A percentile compares a stretch with the other conserved stretches of the same genome.
phyloP scores from a whole-genome alignment of 2,329 filamentous ascomycete genomes.

The Colletotrichum sp. region DNA sequence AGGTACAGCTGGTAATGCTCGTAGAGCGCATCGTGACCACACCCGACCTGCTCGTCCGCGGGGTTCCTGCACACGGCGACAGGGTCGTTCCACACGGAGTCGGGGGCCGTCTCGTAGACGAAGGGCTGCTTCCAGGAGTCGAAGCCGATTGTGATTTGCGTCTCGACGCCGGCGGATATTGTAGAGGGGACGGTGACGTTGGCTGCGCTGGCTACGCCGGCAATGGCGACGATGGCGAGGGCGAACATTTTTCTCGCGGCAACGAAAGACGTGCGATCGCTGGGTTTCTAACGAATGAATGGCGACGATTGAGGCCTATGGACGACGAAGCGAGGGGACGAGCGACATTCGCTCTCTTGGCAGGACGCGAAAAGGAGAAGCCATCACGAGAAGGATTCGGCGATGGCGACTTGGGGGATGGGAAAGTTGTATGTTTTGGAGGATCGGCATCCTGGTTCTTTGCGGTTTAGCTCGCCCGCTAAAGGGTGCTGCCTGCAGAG shows the following conservation, averaged over 20 bases:
- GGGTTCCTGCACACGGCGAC: conserved; percentile 4
- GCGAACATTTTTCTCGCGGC: background rate
- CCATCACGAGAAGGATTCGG: background rate
- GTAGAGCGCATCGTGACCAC: background rate
- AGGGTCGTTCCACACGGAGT: background rate
- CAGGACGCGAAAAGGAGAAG: background rate
- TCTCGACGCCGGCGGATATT: background rate
- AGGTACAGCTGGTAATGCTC: conserved; percentile 7
- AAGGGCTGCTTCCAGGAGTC: conserved; percentile 2
- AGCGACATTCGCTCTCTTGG: background rate
- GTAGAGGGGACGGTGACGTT: background rate
- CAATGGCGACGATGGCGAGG: background rate
- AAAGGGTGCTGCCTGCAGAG: background rate
- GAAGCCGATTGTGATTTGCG: conserved; percentile 4
- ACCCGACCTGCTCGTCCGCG: background rate
- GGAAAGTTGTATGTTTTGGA: background rate
- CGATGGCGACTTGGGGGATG: background rate
- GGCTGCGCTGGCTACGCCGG: background rate
- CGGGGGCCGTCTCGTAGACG: background rate
- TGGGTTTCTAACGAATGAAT: background rate
- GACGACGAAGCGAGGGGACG: background rate
- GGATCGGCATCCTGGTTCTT: background rate
- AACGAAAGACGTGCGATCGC: background rate
- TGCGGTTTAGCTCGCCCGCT: background rate
- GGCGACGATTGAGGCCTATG: accelerated